These are phyloP conservation scores for Chloris gayana DNA, from an alignment of 176 grass and related monocot species.

Conservation along the genomic window DNA sequence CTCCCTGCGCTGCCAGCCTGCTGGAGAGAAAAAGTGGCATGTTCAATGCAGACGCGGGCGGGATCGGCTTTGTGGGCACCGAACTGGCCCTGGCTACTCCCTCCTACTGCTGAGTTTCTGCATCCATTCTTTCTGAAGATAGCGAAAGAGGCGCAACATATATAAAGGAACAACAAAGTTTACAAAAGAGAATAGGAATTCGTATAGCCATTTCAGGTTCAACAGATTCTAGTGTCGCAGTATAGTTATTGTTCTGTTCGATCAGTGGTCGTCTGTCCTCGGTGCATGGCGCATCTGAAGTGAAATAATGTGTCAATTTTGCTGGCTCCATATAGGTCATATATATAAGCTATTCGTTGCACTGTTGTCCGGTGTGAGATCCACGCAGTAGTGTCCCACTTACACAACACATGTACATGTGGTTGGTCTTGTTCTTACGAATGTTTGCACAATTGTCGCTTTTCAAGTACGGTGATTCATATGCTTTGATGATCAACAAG, in stretches of 20 bases:
- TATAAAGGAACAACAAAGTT: not conserved
- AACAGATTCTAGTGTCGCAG: conserved; percentile 1
- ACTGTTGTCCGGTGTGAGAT: not conserved
- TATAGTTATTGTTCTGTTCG: conserved; percentile 25
- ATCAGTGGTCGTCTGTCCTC: not conserved
- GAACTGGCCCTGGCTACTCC: conserved; percentile 74
- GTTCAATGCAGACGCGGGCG: conserved; percentile 28
- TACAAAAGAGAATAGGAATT: not conserved
- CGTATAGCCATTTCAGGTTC: conserved; percentile 16
- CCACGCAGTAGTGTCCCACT: not conserved
- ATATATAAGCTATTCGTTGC: not conserved
- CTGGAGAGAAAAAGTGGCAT: conserved; percentile 37
- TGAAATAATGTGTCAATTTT: conserved; percentile 35
- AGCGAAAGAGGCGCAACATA: not conserved
- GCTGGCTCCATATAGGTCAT: conserved; percentile 6
- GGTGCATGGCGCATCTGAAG: conserved; percentile 32
- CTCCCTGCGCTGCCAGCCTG: conserved; percentile 14
- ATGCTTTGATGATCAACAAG: not conserved
- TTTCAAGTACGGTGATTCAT: not conserved
- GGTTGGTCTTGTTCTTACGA: not conserved
- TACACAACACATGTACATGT: not conserved
- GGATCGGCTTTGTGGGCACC: conserved; percentile 49
- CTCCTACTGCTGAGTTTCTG: conserved; percentile 43
- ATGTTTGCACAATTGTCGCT: not conserved
- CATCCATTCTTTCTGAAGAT: not conserved